These are phyloP conservation scores for Diplodia seriata DNA, from an alignment of 2,329 filamentous ascomycete species.

Conservation along the genomic window DNA sequence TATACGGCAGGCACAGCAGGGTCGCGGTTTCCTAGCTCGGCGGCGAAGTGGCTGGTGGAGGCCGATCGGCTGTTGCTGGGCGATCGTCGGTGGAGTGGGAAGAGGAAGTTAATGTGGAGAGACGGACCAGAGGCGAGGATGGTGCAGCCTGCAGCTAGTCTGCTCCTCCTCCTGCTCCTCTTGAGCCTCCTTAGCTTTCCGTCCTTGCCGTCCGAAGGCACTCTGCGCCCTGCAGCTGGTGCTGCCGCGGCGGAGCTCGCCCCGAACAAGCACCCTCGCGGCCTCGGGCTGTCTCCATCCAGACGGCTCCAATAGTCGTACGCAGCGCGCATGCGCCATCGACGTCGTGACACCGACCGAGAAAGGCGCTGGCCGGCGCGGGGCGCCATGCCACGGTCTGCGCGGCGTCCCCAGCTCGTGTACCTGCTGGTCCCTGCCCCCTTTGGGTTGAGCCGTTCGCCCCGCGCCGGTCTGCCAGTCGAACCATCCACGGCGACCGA, in stretches of 20 bases:
- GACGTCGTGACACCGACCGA: slow-evolving; percentile 22
- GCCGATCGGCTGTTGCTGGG: slow-evolving; percentile 29
- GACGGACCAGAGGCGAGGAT: slow-evolving; percentile 6
- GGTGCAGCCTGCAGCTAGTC: slow-evolving; percentile 2
- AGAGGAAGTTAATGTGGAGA: slow-evolving; percentile 17
- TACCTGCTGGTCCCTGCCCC: slow-evolving; percentile 24
- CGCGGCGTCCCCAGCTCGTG: slow-evolving; percentile 11
- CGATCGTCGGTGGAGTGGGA: slow-evolving; percentile 30
- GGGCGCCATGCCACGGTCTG: slow-evolving; percentile 2
- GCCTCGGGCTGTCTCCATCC: not conserved
- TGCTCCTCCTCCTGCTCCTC: not conserved
- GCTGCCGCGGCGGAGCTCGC: not conserved
- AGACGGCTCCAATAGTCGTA: not conserved
- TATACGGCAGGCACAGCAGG: slow-evolving; percentile 18
- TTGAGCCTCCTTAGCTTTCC: slow-evolving; percentile 11
- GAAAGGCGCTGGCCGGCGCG: not conserved
- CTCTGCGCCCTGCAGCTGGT: not conserved
- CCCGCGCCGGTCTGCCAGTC: slow-evolving; percentile 16
- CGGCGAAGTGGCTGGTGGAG: slow-evolving; percentile 24
- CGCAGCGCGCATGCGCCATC: slow-evolving; percentile 6
- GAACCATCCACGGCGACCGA: slow-evolving; percentile 3
- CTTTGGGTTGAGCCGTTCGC: slow-evolving; percentile 10
- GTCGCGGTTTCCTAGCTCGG: slow-evolving; percentile 20
- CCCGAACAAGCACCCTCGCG: not conserved
- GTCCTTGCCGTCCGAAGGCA: not conserved